These are phyloP conservation scores for Phycomyces nitens DNA, from an alignment of 192 early-diverging fungal species.

Conservation along the genomic window DNA sequence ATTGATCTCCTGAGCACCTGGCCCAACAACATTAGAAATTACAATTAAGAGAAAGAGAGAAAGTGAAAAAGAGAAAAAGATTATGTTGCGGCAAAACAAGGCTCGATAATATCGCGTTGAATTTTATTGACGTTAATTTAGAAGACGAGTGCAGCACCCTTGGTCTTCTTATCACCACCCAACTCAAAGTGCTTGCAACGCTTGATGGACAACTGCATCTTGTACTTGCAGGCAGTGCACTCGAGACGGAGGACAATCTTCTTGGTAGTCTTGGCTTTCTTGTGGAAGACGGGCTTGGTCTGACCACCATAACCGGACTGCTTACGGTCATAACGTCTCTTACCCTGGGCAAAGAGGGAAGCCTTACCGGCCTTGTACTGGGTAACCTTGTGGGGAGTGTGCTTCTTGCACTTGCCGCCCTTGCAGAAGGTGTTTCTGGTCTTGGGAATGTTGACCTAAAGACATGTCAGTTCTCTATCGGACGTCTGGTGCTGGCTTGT, in stretches of 20 bases:
- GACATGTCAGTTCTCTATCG: slow-evolving; percentile 1
- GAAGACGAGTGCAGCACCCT: slow-evolving; percentile 86
- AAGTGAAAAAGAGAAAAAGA: slow-evolving; percentile 1
- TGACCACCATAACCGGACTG: slow-evolving; percentile 99
- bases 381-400: slow-evolving; percentile 99
- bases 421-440: slow-evolving; percentile 99
- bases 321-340: slow-evolving; percentile 64
- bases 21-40: not conserved
- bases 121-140: slow-evolving; percentile 44
- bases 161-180: slow-evolving; percentile 97
- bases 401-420: slow-evolving; percentile 94
- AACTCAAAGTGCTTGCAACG: slow-evolving; percentile 99
- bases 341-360: slow-evolving; percentile 98
- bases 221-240: slow-evolving; percentile 98
- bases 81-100: not conserved
- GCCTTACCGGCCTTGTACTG: slow-evolving; percentile 99
- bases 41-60: not conserved
- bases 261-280: slow-evolving; percentile 99
- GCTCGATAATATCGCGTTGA: slow-evolving; percentile 11
- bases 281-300: slow-evolving; percentile 99
- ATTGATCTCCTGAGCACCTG: not conserved
- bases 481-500: not conserved
- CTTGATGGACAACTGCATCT: slow-evolving; percentile 96
- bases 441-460: slow-evolving; percentile 97
- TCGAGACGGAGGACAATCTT: slow-evolving; percentile 98